phyloP scores from a whole-genome alignment of 176 grass and related monocot genomes.

The Aechmea fasciata region DNA sequence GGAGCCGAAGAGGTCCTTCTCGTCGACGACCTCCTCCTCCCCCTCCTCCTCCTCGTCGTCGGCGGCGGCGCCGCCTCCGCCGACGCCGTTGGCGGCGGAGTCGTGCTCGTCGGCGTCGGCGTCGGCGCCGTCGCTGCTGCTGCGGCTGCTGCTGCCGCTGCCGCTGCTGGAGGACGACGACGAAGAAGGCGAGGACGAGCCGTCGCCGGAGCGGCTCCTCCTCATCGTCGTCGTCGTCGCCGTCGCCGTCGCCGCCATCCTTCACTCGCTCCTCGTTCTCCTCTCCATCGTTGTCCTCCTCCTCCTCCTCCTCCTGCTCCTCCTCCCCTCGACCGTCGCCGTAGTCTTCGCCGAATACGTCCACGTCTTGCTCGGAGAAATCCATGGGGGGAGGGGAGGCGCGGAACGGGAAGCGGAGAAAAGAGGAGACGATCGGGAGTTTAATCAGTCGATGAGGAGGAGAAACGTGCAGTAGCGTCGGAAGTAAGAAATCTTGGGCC shows the following conservation, averaged over 20 bases:
- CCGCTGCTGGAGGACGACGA: slow-evolving; percentile 50
- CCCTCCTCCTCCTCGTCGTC: background rate
- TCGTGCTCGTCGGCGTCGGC: slow-evolving; percentile 26
- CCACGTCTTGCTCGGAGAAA: slow-evolving; percentile 65
- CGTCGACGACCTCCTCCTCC: slow-evolving; percentile 33
- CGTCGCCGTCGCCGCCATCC: slow-evolving; percentile 59
- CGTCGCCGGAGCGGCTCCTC: slow-evolving; percentile 28
- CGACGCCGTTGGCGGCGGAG: slow-evolving; percentile 10
- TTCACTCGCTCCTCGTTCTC: slow-evolving; percentile 33
- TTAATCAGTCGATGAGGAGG: too few species aligned
- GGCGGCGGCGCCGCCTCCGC: slow-evolving; percentile 22
- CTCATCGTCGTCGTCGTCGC: slow-evolving; percentile 5
- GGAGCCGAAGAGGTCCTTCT: slow-evolving; percentile 83
- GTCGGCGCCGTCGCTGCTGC: slow-evolving; percentile 27
- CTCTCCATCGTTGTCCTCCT: background rate
- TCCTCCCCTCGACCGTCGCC: slow-evolving; percentile 28
- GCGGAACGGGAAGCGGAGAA: background rate
- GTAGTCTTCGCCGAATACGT: slow-evolving; percentile 57
- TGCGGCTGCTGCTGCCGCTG: slow-evolving; percentile 43
- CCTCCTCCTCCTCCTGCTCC: background rate
- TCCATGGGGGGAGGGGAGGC: slow-evolving; percentile 41
- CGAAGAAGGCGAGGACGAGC: slow-evolving; percentile 64
- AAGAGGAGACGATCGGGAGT: too few species aligned
- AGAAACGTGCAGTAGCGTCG: too few species aligned
- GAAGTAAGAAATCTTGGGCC: too few species aligned